These are phyloP conservation scores for Phytopythium sindhum DNA, from an alignment of 352 stramenopile genomes.

Conservation along the genomic window DNA sequence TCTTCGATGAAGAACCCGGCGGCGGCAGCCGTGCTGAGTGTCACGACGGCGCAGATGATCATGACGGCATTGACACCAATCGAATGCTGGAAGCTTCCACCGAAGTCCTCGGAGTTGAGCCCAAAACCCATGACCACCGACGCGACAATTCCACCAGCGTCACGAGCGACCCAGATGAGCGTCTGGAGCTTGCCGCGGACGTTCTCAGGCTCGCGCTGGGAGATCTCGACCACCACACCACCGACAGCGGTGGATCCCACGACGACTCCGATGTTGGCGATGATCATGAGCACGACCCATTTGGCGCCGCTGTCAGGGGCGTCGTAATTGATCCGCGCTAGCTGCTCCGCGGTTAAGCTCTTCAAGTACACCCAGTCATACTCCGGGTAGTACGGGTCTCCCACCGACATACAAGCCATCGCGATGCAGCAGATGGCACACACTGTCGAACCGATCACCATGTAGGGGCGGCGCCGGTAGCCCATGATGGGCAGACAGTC, in stretches of 20 bases:
- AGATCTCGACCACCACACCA: constrained; percentile 45
- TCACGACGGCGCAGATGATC: constrained; percentile 23
- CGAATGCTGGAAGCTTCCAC: constrained; percentile 27
- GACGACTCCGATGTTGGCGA: constrained; percentile 34
- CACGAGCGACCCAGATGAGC: constrained; percentile 31
- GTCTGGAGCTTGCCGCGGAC: constrained; percentile 41
- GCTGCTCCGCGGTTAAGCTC: constrained; percentile 24
- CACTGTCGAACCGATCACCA: constrained; percentile 59
- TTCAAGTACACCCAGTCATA: constrained; percentile 21
- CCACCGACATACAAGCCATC: constrained; percentile 40
- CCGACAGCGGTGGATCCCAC: constrained; percentile 33
- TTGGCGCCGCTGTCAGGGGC: constrained; percentile 23
- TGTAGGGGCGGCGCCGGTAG: constrained; percentile 62
- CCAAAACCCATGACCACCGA: constrained; percentile 34
- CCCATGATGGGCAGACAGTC: constrained; percentile 61
- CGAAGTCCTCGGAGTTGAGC: constrained; percentile 34
- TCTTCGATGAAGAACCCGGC: constrained; percentile 36
- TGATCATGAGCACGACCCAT: constrained; percentile 38
- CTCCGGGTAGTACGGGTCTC: constrained; percentile 40
- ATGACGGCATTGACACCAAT: constrained; percentile 36
- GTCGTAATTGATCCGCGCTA: constrained; percentile 21
- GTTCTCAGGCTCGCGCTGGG: constrained; percentile 39
- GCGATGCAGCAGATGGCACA: constrained; percentile 49
- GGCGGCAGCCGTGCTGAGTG: constrained; percentile 24
- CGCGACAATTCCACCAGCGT: constrained; percentile 28